Conservation (phyloP, 495 filamentous ascomycete species). For the Oleoguttula mirabilis region DNA sequence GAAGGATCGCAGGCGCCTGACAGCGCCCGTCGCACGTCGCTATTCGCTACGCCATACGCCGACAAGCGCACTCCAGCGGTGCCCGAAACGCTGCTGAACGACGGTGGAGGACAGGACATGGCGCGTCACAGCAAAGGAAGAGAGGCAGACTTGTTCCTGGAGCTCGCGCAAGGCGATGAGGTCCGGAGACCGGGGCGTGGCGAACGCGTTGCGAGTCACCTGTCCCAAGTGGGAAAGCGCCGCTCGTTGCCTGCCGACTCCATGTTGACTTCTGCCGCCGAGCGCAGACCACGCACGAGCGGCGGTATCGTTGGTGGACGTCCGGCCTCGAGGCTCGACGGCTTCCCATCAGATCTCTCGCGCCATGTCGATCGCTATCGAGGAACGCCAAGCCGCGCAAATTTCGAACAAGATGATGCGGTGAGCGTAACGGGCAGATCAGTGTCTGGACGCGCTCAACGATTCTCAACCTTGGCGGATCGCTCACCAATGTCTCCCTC, state of each 20-base stretch:
- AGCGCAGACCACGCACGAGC: constrained; percentile 14
- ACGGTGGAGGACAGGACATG: constrained; percentile 1
- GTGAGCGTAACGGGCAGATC: constrained; percentile 10
- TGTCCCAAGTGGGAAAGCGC: constrained; percentile 7
- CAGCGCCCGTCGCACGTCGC: not conserved
- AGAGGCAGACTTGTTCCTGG: constrained; percentile 16
- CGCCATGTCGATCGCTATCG: constrained; percentile 7
- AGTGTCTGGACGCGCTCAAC: constrained; percentile 1
- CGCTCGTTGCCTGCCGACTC: constrained; percentile 12
- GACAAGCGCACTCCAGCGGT: not conserved
- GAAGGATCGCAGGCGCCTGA: too few species aligned
- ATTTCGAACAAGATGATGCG: constrained; percentile 2
- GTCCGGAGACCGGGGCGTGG: not conserved
- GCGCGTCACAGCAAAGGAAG: not conserved
- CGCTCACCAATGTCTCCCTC: constrained; percentile 2
- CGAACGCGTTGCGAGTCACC: constrained; percentile 5
- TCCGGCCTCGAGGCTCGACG: constrained; percentile 3
- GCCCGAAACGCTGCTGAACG: not conserved
- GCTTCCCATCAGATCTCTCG: constrained; percentile 3
- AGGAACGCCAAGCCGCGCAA: not conserved
- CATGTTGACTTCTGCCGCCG: not conserved
- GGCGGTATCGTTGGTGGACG: constrained; percentile 7
- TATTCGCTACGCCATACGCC: not conserved
- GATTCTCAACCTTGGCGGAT: constrained; percentile 2
- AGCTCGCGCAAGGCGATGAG: constrained; percentile 12